Evolutionary conservation across 1,284 basidiomycete species (phyloP), one percentile per base, ranked within the genome.

Genomic region (Omphalotus olearius): DNA sequence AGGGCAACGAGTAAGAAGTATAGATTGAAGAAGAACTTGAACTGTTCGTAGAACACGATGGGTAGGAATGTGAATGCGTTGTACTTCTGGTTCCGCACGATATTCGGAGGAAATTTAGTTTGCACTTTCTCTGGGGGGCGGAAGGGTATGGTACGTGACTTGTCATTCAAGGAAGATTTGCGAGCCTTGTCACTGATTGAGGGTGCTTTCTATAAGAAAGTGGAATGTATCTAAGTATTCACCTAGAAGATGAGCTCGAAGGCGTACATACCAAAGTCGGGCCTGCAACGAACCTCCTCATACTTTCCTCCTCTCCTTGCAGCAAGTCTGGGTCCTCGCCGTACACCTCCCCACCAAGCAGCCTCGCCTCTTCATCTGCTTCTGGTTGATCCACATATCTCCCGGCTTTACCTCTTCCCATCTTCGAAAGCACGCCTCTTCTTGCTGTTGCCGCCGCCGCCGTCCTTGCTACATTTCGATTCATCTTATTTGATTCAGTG

Each of bases 21-120:
- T 11, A 99, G 80, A 68, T 99, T 99, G 85, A 98, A 99, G 77
- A 99, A 99, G 78, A 97, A 98, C 71, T 98, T 99, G 88, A 99
- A 99, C 69, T 99, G 97, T 68, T 98, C 95, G 69, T 98, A 99
- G 66, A 99, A 85, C 40, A 99, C 95, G 56, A 98, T 80, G 0
- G 96, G 96, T 3, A 99, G 78, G 74, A 99, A 99, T 7, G 92
- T 93, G 69, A 93, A 78, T 47, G 91, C 71, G 64, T 93, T 97
- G 78, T 99, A 99, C 72, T 99, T 99, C 68, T 98, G 96, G 64
- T 99, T 99, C 59, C 92, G 86, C 39, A 98, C 90, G 30, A 90
- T 85, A 68, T 99, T 99, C 26, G 93, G 80, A 52, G 82, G 81
- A 57, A 80, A 91, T 56, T 73, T 74, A 30, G 73, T 76, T 61